Evolutionary conservation across 805 yeast genomes (phyloP), one percentile per base, ranked within the genome.

Genomic region (Yarrowia divulgata): DNA sequence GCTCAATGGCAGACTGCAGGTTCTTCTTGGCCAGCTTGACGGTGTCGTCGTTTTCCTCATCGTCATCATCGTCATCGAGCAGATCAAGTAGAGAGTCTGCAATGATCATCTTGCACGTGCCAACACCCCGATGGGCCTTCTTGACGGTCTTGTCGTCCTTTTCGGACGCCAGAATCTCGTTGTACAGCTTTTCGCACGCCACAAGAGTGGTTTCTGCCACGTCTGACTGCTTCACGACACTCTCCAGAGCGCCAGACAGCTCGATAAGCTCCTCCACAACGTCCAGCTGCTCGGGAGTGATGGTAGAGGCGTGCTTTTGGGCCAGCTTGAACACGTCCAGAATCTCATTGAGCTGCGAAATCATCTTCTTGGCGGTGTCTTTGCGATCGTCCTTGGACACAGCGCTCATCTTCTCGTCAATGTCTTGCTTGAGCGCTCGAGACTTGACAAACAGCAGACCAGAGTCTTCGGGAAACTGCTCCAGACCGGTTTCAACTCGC

Each of bases 401-500:
- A 1, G 69, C 58, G 13, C 43, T 68, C 71, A 71, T 70, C 64
- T 58, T 70, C 32, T 57, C 81, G 72, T 83, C 86, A 35, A 89
- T 77, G 18, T 85, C 74, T 9, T 90, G 71, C 8, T 74, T n/a
- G 40, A 66, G 66, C 18, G 73, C 83, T 72, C 85, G 84, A 45
- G 89, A 80, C 70, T 84, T 83, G 6, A 89, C 85, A 69, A 89
- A 82, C 32, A 79, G 75, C 70, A 89, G 77, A 14, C 84, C 81
- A 9, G 79, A 73, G 8, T 86, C 81, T 1, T 84, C 81, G 0
- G 87, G 83, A 71, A 79, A 83, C 58, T 79, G 76, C 12, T 81
- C 84, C 52, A 86, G 78, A 0, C 97, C 97, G 14, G 80, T 73
- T 8, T 83, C 84, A 35, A 86, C 81, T 72, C 97, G 84, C 70